phyloP scores from a whole-genome alignment of 345 rosid species.

The Corchorus olitorius region DNA sequence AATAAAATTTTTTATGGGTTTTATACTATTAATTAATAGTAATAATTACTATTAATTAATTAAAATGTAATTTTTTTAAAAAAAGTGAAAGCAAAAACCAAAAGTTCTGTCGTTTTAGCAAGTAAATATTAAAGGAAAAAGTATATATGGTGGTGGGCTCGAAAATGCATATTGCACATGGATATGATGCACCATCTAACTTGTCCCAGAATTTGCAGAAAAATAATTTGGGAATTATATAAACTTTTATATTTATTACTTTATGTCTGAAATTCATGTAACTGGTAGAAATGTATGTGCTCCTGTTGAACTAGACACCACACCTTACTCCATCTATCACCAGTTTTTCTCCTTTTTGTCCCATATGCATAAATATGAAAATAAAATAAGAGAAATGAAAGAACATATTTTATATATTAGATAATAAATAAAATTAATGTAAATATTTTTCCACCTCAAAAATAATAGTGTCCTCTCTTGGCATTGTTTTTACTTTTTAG shows the following conservation, averaged over 20 bases:
- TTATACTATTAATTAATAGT: background rate
- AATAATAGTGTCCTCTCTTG: background rate
- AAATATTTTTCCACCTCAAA: background rate
- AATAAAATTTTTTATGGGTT: background rate
- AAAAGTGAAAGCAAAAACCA: conserved; percentile 23
- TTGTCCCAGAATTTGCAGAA: conserved; percentile 25
- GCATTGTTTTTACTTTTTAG: background rate
- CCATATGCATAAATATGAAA: background rate
- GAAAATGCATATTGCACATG: conserved; percentile 26
- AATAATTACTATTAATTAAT: background rate
- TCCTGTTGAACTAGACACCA: conserved; percentile 28
- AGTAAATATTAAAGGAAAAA: conserved; percentile 20
- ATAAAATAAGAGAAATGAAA: background rate
- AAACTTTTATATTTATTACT: background rate
- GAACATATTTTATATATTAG: background rate
- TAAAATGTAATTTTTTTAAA: background rate
- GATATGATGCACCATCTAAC: conserved; percentile 41
- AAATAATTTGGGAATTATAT: background rate
- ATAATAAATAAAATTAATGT: background rate
- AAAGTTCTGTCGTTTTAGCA: conserved; percentile 23
- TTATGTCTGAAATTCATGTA: background rate
- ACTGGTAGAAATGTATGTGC: background rate
- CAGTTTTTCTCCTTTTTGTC: conserved; percentile 20
- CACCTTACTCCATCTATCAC: conserved; percentile 39
- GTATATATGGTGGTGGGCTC: conserved; percentile 33